phyloP scores from a whole-genome alignment of 192 early-diverging fungal species.

The Linnemannia zychae region DNA sequence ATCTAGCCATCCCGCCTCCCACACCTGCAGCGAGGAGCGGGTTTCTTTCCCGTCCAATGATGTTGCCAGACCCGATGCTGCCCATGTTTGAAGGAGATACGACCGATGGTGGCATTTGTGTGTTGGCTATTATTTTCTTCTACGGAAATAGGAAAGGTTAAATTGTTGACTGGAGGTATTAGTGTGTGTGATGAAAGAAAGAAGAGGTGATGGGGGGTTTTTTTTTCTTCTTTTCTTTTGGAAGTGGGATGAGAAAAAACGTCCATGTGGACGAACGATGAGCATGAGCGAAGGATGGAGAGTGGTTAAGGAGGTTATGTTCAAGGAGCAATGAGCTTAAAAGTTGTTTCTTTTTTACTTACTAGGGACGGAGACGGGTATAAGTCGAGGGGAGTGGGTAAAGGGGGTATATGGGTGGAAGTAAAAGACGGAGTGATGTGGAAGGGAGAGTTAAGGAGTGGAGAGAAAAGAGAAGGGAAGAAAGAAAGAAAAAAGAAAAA shows the following conservation, averaged over 20 bases:
- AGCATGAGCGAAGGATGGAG: neutral
- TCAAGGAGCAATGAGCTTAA: slow-evolving; percentile 2
- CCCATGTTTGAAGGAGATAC: neutral
- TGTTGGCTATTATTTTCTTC: neutral
- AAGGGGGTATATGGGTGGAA: neutral
- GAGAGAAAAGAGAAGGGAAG: neutral
- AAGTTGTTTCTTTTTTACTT: slow-evolving; percentile 1
- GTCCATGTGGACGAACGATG: neutral
- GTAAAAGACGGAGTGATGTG: neutral
- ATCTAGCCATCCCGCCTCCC: neutral
- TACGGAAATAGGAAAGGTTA: neutral
- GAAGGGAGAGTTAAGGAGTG: neutral
- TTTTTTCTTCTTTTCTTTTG: neutral
- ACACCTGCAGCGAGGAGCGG: neutral
- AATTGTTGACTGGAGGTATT: neutral
- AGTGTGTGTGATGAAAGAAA: neutral
- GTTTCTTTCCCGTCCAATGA: neutral
- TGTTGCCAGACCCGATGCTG: neutral
- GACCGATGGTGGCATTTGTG: neutral
- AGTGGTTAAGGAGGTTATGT: neutral
- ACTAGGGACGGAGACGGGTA: neutral
- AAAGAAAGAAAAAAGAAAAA: neutral
- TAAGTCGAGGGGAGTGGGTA: neutral
- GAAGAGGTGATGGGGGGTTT: neutral
- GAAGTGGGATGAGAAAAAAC: neutral